Conservation (phyloP, 108 stramenopile species). For the Aurantiochytrium sp. region DNA sequence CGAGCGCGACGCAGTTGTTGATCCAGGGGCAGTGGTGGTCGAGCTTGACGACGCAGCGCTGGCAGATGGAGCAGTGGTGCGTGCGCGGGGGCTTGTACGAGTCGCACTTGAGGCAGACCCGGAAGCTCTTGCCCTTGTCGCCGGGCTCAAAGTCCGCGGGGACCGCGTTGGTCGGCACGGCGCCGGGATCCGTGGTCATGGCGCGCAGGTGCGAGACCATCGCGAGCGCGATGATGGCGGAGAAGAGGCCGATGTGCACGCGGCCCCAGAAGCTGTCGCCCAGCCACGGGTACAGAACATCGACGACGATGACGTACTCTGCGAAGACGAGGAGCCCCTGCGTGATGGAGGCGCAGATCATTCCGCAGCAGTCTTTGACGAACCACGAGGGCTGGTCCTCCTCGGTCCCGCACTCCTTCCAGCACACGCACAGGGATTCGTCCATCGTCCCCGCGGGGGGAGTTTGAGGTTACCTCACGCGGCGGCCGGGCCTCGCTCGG, state of each 20-base stretch:
- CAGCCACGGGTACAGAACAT: conserved; percentile 51
- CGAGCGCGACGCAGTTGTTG: conserved; percentile 97
- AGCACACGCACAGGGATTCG: background rate
- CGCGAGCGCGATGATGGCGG: conserved; percentile 36
- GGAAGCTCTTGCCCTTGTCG: background rate
- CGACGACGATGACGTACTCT: conserved; percentile 41
- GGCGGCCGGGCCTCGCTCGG: too few relatives aligned
- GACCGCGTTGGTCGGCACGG: conserved; percentile 37
- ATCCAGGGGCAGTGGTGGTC: conserved; percentile 85
- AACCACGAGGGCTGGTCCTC: conserved; percentile 36
- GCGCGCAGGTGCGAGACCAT: conserved; percentile 43
- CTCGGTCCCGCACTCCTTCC: conserved; percentile 6
- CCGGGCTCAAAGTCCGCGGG: conserved; percentile 30
- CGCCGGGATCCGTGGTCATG: conserved; percentile 57
- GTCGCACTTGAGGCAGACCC: conserved; percentile 45
- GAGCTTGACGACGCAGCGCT: conserved; percentile 57
- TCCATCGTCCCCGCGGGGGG: background rate
- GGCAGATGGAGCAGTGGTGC: conserved; percentile 60
- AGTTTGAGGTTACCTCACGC: too few relatives aligned
- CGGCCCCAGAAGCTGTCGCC: conserved; percentile 36
- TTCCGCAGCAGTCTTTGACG: conserved; percentile 52
- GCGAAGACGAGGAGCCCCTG: conserved; percentile 43
- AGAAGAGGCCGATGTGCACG: conserved; percentile 41
- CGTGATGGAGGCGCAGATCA: conserved; percentile 51
- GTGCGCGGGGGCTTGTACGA: conserved; percentile 57